Conservation (phyloP, 352 stramenopile genomes). For the Phytophthora idaei region DNA sequence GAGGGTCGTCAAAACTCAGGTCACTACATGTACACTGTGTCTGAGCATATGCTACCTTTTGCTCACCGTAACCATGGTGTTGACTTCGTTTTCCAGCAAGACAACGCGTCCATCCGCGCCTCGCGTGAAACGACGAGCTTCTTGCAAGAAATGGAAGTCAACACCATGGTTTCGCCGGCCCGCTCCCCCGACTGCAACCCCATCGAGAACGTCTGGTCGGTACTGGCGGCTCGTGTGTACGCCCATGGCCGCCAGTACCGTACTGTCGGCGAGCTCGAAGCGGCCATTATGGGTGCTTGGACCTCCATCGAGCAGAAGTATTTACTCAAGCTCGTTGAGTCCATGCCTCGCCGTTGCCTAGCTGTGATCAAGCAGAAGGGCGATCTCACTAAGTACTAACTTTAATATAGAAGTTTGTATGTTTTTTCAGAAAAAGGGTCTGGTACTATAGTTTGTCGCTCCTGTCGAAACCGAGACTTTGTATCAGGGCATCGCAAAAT, state of each 20-base stretch:
- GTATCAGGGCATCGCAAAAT: no score
- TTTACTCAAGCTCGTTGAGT: slow-evolving; percentile 10
- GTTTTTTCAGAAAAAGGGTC: slow-evolving; percentile 1
- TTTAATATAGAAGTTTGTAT: slow-evolving; percentile 20
- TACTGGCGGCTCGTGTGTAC: slow-evolving; percentile 8
- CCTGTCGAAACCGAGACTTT: no score
- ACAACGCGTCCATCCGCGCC: neutral
- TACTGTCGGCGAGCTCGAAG: neutral
- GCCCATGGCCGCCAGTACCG: slow-evolving; percentile 1
- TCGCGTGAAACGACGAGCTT: slow-evolving; percentile 4
- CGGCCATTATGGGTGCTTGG: neutral
- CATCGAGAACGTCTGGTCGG: slow-evolving; percentile 21
- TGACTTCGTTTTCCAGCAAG: slow-evolving; percentile 2
- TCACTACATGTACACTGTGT: slow-evolving; percentile 2
- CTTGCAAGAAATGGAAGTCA: slow-evolving; percentile 11
- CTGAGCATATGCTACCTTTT: slow-evolving; percentile 1
- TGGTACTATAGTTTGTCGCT: no score
- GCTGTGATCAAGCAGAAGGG: slow-evolving; percentile 15
- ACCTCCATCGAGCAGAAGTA: slow-evolving; percentile 7
- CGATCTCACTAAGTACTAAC: neutral
- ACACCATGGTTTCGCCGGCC: slow-evolving; percentile 9
- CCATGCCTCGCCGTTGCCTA: slow-evolving; percentile 14
- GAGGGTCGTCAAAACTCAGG: neutral
- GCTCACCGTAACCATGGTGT: neutral
- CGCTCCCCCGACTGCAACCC: slow-evolving; percentile 8